phyloP scores from a whole-genome alignment of 225 moss, liverwort and hornwort genomes.

The Marchantia polymorpha region DNA sequence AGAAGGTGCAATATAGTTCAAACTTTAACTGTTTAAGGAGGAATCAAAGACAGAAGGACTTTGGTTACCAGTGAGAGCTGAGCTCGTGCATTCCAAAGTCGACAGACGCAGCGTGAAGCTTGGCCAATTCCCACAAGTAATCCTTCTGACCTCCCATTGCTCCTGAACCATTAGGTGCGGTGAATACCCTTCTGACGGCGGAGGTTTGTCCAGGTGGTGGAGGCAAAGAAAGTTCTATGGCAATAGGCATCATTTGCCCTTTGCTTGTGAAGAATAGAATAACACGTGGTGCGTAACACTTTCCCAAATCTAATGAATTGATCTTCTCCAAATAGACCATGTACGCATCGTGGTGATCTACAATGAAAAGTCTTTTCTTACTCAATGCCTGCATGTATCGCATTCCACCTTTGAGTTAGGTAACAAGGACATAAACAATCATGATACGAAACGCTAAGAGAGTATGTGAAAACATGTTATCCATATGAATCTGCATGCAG shows the following conservation, averaged over 20 bases:
- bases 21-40: too few species aligned
- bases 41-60: too few species aligned
- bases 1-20: too few species aligned
- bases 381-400: neutral
- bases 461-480: neutral
- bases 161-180: neutral
- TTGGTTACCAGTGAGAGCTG: constrained; percentile 31
- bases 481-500: neutral
- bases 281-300: constrained; percentile 39
- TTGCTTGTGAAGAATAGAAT: constrained; percentile 32
- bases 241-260: constrained; percentile 31
- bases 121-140: constrained; percentile 41
- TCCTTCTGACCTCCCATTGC: constrained; percentile 6
- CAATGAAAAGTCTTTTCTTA: neutral
- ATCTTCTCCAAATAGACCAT: constrained; percentile 36
- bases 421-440: neutral
- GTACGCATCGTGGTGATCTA: constrained; percentile 35
- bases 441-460: neutral
- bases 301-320: constrained; percentile 19
- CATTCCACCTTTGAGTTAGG: neutral
- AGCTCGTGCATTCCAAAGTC: constrained; percentile 36
- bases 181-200: constrained; percentile 26
- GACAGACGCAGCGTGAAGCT: constrained; percentile 26
- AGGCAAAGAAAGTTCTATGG: constrained; percentile 51
- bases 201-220: neutral